Conservation (phyloP, 352 stramenopile species). For the Globisporangium irregulare region DNA sequence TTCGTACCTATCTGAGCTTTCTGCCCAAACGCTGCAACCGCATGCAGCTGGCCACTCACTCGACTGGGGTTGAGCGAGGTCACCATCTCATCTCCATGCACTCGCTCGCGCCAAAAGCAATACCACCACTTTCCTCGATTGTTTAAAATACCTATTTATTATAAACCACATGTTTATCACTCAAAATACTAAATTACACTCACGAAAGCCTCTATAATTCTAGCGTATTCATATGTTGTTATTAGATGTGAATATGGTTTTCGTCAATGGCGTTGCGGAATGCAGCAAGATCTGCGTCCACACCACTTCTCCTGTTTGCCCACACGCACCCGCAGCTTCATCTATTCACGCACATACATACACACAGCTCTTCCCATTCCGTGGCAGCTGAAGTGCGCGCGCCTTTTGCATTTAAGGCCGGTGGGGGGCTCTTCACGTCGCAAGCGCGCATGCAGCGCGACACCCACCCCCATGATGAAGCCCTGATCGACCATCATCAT, state of each 20-base stretch:
- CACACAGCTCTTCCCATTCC: not conserved
- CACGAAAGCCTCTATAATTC: not conserved
- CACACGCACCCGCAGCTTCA: not conserved
- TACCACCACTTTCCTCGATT: not conserved
- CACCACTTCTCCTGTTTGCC: too few relatives aligned
- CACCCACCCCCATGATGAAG: not conserved
- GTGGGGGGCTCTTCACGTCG: not conserved
- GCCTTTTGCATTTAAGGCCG: not conserved
- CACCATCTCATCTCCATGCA: not conserved
- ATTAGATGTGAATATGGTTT: not conserved
- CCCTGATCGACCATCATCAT: not conserved
- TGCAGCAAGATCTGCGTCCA: not conserved
- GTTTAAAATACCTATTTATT: too few relatives aligned
- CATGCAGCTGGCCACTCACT: not conserved
- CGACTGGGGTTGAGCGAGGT: not conserved
- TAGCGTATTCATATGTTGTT: not conserved
- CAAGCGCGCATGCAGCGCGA: not conserved
- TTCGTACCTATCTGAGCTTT: constrained; percentile 11
- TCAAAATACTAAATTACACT: not conserved
- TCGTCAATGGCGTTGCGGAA: not conserved
- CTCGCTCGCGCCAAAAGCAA: not conserved
- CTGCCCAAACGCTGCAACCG: not conserved
- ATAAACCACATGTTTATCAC: too few relatives aligned
- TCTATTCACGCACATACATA: not conserved
- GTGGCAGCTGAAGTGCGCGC: not conserved